These are phyloP conservation scores for Quercus parvula DNA, from an alignment of 306 rosid genomes.

Conservation along the genomic window DNA sequence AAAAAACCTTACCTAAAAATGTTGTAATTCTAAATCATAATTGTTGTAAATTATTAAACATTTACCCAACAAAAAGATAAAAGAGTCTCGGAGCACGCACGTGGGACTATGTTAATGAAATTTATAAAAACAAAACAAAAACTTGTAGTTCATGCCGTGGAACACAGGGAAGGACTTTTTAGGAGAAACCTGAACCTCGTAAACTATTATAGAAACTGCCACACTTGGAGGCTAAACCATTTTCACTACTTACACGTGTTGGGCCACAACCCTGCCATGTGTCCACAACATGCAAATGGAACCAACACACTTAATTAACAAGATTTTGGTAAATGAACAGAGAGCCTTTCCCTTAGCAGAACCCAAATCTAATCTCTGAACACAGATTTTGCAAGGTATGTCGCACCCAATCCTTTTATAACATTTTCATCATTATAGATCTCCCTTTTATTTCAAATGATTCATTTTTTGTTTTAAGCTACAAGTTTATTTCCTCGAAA, in stretches of 20 bases:
- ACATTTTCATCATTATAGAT: not conserved
- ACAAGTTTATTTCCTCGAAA: not conserved
- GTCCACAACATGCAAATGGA: constrained; percentile 13
- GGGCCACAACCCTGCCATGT: constrained; percentile 7
- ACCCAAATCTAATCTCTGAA: constrained; percentile 15
- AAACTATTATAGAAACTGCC: too few species aligned
- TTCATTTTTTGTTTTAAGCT: constrained; percentile 8
- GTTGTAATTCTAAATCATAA: too few species aligned
- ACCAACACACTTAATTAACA: constrained; percentile 16
- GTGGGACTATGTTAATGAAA: too few species aligned
- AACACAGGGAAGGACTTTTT: too few species aligned
- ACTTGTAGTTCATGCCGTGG: too few species aligned
- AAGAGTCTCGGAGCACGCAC: rapidly evolving
- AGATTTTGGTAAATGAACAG: constrained; percentile 5
- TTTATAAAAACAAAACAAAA: too few species aligned
- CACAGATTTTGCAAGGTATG: constrained; percentile 27
- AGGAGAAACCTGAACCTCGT: too few species aligned
- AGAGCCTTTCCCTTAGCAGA: not conserved
- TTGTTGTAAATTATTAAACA: too few species aligned
- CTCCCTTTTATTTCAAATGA: constrained; percentile 5
- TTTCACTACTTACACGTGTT: constrained; percentile 15
- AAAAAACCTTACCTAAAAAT: too few species aligned
- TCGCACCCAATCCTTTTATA: not conserved
- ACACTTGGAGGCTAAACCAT: too few species aligned
- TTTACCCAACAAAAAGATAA: too few species aligned